These are phyloP conservation scores for Cladosporium sp. DNA, from an alignment of 2,329 filamentous ascomycete genomes.

Conservation along the genomic window DNA sequence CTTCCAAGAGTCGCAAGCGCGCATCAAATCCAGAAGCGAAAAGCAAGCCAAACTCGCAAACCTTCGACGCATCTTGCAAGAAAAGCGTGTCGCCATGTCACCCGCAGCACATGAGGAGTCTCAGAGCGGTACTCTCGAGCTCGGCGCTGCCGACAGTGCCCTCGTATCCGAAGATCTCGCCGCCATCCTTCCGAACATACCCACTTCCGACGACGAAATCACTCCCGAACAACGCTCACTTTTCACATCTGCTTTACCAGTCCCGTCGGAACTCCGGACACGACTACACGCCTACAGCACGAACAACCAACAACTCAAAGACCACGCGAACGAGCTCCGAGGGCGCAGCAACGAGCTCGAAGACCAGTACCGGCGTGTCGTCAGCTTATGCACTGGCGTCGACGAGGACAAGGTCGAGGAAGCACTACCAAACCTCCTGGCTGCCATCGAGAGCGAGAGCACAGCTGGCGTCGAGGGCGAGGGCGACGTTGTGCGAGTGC, in stretches of 20 bases:
- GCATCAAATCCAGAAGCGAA: slow-evolving; percentile 65
- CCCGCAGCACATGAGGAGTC: slow-evolving; percentile 54
- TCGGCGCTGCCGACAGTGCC: slow-evolving; percentile 11
- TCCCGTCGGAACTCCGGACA: slow-evolving; percentile 56
- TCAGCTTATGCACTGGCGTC: slow-evolving; percentile 81
- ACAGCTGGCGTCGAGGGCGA: slow-evolving; percentile 26
- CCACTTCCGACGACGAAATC: not conserved
- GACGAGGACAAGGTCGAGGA: slow-evolving; percentile 77
- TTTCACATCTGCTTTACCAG: slow-evolving; percentile 32
- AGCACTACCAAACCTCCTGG: slow-evolving; percentile 74
- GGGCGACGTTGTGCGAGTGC: slow-evolving; percentile 72
- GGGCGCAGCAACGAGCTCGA: slow-evolving; percentile 82
- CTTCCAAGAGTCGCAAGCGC: slow-evolving; percentile 69
- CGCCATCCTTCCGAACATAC: slow-evolving; percentile 5
- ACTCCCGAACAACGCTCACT: slow-evolving; percentile 22
- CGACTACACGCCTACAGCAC: slow-evolving; percentile 69
- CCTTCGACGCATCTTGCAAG: slow-evolving; percentile 70
- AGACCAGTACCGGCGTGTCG: slow-evolving; percentile 82
- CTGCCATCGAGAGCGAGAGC: slow-evolving; percentile 84
- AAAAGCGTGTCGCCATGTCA: slow-evolving; percentile 39
- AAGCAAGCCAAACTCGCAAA: slow-evolving; percentile 74
- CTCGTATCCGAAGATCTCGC: slow-evolving; percentile 15
- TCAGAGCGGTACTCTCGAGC: not conserved
- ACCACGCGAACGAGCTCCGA: slow-evolving; percentile 70
- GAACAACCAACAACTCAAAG: slow-evolving; percentile 68